Evolutionary conservation across 2,329 filamentous ascomycete species (phyloP).

Genomic region (Verticillium nonalfalfae): DNA sequence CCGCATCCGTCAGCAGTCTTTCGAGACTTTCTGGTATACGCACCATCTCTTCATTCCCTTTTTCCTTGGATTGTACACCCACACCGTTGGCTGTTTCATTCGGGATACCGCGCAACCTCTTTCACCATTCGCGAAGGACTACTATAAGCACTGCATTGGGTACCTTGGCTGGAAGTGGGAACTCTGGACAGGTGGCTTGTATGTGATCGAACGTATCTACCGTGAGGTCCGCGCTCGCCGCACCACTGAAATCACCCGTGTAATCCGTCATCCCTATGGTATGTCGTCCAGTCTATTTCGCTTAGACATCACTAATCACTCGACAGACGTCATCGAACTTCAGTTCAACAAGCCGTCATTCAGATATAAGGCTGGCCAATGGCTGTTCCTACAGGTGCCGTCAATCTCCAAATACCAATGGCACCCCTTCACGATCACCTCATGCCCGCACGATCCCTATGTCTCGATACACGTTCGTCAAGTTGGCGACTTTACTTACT

Average conservation of each 20-base stretch:
- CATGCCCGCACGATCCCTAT: slow-evolving; percentile 92
- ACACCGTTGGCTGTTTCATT: slow-evolving; percentile 94
- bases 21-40: slow-evolving; percentile 98
- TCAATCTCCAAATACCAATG: slow-evolving; percentile 85
- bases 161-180: slow-evolving; percentile 99
- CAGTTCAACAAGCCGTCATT: slow-evolving; percentile 96
- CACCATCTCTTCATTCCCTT: slow-evolving; percentile 99
- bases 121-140: slow-evolving; percentile 77
- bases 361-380: slow-evolving; percentile 97
- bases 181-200: slow-evolving; percentile 76
- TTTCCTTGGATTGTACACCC: slow-evolving; percentile 86
- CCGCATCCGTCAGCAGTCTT: slow-evolving; percentile 92
- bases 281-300: too few species aligned
- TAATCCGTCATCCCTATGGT: slow-evolving; percentile 87
- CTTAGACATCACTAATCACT: too few species aligned
- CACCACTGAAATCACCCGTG: slow-evolving; percentile 83
- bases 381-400: slow-evolving; percentile 93
- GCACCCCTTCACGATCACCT: slow-evolving; percentile 99
- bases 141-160: slow-evolving; percentile 90
- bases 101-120: slow-evolving; percentile 66
- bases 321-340: slow-evolving; percentile 75
- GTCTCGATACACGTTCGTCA: slow-evolving; percentile 92
- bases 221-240: slow-evolving; percentile 82
- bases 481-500: slow-evolving; percentile 90
- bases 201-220: slow-evolving; percentile 82